Base-by-base conservation (phyloP, 305 asterid genomes). In the Fraxinus greggii region DNA sequence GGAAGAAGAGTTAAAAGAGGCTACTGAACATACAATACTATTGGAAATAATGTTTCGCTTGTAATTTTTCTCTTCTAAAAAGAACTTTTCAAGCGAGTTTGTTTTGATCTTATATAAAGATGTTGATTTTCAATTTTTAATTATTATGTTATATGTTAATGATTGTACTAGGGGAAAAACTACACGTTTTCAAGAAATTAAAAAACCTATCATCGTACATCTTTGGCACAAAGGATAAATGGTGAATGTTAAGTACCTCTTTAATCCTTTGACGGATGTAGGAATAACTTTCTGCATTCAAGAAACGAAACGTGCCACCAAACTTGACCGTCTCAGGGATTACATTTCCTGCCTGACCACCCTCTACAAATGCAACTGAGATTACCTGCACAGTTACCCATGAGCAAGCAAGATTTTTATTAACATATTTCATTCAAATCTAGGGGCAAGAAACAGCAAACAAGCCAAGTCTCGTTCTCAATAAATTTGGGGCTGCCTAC, bases 271-370 rank as follows among this genome's bases (percentile, higher is more conserved):
- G 92, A 81, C 77, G 87, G 45, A 95, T 92, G 88, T 88, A 85
- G 61, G 90, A 80, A 78, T 74, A 77, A 33, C 92, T 83, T 75
- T 92, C 92, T 0, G 88, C 81, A 65, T 86, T 89, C 87, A 90
- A 1, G 87, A 87, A 93, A 29, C 98, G 92, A 73, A 93, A 92
- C 3, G 98, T 93, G 83, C 98, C 98, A 83, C 98, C 98, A 80
- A 93, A 91, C 40, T 86, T 85, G 17, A 93, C 95, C 4, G 83
- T 84, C 83, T 90, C 93, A 12, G 98, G 97, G 83, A 93, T 90
- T 24, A 93, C 92, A 80, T 93, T 92, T 13, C 51, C 86, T 13
- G 95, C 95, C 29, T 87, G 84, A 59, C 97, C 97, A 48, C 93
- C 97, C 36, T 89, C 87, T 65, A 93, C 86, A 12, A 82, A 93